Evolutionary conservation across 192 early-diverging fungal species (phyloP), one percentile per base, ranked within the genome.

Genomic region (Helicostylum pulchrum): DNA sequence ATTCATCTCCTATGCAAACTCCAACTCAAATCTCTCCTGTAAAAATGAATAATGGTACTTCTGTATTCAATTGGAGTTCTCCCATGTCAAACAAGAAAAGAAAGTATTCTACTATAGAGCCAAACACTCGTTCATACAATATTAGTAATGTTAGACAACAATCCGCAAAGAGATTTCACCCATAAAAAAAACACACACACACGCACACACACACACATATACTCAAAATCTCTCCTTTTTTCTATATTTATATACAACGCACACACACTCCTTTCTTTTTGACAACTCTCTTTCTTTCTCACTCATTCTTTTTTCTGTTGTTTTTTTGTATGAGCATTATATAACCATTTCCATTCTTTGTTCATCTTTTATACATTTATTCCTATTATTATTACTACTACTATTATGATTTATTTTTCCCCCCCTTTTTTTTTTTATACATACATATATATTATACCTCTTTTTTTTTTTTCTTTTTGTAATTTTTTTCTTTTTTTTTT

Each of bases 1-100:
- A 70, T 45, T 70, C 68, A 8, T 70, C 68, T 47, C 68, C 68
- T 47, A 32, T 62, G 19, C 68, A 70, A 31, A 70, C 68, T 8
- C 68, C 68, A 20, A 56, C 61, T 12, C 61, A 64, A 51, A 64
- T 70, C 7, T 70, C 68, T n/a, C 68, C 68, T 34, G 43, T 68
- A 4, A 47, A 59, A 36, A 32, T 39, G 19, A 53, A 58, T 14
- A 45, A 47, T 31, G 26, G 45, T 7, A 49, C 53, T 19, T 48
- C 46, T 21, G 12, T 60, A 31, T 36, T 51, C 56, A 67, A 58
- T 51, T 57, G 47, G 65, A 67, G n/a, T 48, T 48, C 46, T 19
- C 46, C 46, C 46, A 48, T 48, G 46, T 3, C 12, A 19, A 48
- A 14, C 17, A 19, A 17, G 14, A 48, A 48, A 19, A 48, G 46